A percentile compares a stretch with the other conserved stretches of the same genome.
Evolutionary conservation across 2,329 filamentous ascomycete genomes (phyloP).

Genomic region (Ceratocystis cubensis): DNA sequence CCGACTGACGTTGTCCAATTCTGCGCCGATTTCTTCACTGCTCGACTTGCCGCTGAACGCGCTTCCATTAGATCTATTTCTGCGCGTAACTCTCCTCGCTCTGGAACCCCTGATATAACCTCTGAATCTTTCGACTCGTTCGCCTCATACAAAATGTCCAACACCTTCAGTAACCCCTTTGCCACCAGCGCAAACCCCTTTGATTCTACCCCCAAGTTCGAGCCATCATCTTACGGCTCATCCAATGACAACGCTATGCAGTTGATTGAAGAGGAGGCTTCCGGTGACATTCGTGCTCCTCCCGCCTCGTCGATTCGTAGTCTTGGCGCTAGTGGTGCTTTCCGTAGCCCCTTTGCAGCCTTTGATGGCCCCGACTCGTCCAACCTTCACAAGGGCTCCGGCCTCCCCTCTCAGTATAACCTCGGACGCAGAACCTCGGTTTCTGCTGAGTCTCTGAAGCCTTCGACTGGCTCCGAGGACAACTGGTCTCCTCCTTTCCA

Average conservation of each 20-base stretch:
- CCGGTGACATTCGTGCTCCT: slow-evolving; percentile 62
- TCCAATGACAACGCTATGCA: slow-evolving; percentile 33
- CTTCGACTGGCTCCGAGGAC: slow-evolving; percentile 67
- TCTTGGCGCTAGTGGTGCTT: slow-evolving; percentile 5
- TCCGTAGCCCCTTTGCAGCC: slow-evolving; percentile 40
- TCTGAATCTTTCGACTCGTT: slow-evolving; percentile 18
- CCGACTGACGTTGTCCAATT: slow-evolving; percentile 56
- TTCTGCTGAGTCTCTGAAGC: slow-evolving; percentile 90
- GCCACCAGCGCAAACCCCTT: slow-evolving; percentile 62
- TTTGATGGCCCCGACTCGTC: slow-evolving; percentile 36
- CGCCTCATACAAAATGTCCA: slow-evolving; percentile 33
- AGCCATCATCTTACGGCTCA: slow-evolving; percentile 27
- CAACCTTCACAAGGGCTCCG: slow-evolving; percentile 44
- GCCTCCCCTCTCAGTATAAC: slow-evolving; percentile 86
- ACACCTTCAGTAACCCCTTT: slow-evolving; percentile 64
- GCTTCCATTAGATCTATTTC: slow-evolving; percentile 25
- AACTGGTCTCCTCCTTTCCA: slow-evolving; percentile 84
- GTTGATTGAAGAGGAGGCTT: slow-evolving; percentile 67
- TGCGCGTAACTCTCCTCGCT: slow-evolving; percentile 20
- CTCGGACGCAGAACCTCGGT: slow-evolving; percentile 88
- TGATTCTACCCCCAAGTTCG: slow-evolving; percentile 38
- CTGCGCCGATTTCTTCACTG: slow-evolving; percentile 56
- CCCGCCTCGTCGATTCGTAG: slow-evolving; percentile 43
- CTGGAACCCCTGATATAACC: slow-evolving; percentile 18
- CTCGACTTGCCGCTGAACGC: slow-evolving; percentile 53